Base-by-base conservation (phyloP, 306 rosid species). In the Pterocarpus santalinus region DNA sequence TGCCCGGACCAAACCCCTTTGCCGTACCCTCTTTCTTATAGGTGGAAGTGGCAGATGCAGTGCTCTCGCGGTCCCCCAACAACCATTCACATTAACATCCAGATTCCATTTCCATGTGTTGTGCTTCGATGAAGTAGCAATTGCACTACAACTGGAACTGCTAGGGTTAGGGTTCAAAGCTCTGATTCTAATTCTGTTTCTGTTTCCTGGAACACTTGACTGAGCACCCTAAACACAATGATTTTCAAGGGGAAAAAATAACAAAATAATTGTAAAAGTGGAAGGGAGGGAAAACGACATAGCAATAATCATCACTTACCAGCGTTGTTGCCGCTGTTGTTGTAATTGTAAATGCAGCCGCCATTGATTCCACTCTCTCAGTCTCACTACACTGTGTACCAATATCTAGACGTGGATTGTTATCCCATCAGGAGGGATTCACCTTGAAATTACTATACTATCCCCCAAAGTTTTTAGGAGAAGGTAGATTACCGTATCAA, bases 171-270 rank as follows among this genome's bases (percentile, higher is more conserved):
- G 76, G 72, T 69, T 82, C 53, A 63, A 34, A 6, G 51, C 78
- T 61, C 32, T 15, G 57, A 53, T 30, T 64, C 32, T 15, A 44
- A 53, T 30, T 64, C 39, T 4, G 61, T 0, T 33, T 53, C 64
- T 78, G 75, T 41, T 78, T 67, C 60, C 75, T 69, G 43, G 43
- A 43, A 76, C 73, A 76, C 51, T 82, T 63, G 82, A 62, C 82
- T 76, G 65, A 15, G 47, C 38, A 81, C 5, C 38, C 43, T 34
- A 66, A 57, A 76, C 69, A n/a, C 32, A 15, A 4, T 5, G 8
- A 16, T n/a, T 55, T 7, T 55, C 28, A 55, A 2, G 30, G 28
- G n/a, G 7, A 77, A n/a, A 35, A 51, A 51, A 2, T 4, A 53
- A 53, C 15, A n/a, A 2, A 15, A 55, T 15, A 55, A 17, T 15